Base-by-base conservation (phyloP, 2,329 filamentous ascomycete genomes). In the Diaporthe sp. region DNA sequence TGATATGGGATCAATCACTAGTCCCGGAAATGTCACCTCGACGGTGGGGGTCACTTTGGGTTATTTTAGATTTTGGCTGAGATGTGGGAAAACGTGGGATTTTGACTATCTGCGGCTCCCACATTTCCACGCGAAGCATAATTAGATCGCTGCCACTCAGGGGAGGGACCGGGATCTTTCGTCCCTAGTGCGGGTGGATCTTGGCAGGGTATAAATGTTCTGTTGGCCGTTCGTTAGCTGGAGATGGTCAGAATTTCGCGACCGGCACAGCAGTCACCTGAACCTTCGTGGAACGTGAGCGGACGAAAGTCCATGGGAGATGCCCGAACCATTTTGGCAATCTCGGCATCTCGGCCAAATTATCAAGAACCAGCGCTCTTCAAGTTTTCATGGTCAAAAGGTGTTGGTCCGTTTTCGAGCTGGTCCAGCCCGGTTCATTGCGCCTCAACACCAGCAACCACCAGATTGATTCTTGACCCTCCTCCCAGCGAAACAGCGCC, bases 201-300 rank as follows among this genome's bases (percentile, higher is more conserved):
- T 42, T 15, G 13, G 12, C 39, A 17, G 39, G 39, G 39, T 42
- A 10, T 15, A 42, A 42, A 42, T 13, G 39, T 42, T 13, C 39
- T 42, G 39, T 42, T 4, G 39, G n/a, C n/a, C n/a, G n/a, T n/a
- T 42, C 39, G 39, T 13, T 42, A 22, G 58, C 58, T 44, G 37
- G 37, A 30, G n/a, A 63, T 44, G 58, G 37, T 63, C 25, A 63
- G 58, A 25, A 63, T 63, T 44, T 63, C 25, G 58, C 37, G 37
- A 44, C 37, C 58, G 58, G 58, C 58, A 63, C 58, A 63, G 58
- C 58, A 63, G 27, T 32, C 59, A 47, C 22, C 58, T 63, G 58
- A 63, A 44, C 37, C 37, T 25, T 63, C 59, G 47, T 47, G 25
- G 59, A 61, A 4, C 37, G 58, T 22, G 47, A 25, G 25, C 59